A percentile compares a stretch with the other conserved stretches of the same genome.
Conservation (phyloP, 1,284 basidiomycete species). For the Trametes versicolor region DNA sequence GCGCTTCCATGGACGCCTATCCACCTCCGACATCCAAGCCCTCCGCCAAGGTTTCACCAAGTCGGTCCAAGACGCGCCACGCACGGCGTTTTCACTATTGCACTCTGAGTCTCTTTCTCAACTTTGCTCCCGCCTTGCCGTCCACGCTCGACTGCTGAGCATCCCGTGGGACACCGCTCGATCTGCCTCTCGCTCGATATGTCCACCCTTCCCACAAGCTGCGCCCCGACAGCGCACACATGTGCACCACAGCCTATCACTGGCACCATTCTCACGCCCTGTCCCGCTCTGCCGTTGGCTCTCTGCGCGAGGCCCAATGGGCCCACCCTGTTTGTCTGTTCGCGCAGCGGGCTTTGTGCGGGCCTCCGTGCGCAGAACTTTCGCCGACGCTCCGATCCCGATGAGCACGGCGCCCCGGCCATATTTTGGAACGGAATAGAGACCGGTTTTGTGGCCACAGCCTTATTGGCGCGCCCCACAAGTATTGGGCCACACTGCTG, state of each 20-base stretch:
- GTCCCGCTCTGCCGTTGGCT: slow-evolving; percentile 4
- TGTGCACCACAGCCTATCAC: slow-evolving; percentile 15
- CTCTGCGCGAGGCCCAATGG: slow-evolving; percentile 2
- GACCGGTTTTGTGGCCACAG: slow-evolving; percentile 3
- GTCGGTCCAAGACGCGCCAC: not conserved
- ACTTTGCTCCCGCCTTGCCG: slow-evolving; percentile 9
- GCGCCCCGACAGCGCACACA: slow-evolving; percentile 5
- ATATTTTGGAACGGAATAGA: not conserved
- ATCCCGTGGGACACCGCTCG: slow-evolving; percentile 18
- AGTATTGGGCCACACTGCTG: not conserved
- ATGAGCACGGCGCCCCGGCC: not conserved
- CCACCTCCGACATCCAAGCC: slow-evolving; percentile 9
- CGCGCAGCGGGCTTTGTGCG: slow-evolving; percentile 15
- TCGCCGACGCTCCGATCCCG: slow-evolving; percentile 5
- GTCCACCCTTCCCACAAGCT: slow-evolving; percentile 19
- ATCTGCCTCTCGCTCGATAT: slow-evolving; percentile 23
- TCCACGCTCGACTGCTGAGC: slow-evolving; percentile 13
- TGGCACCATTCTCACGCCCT: slow-evolving; percentile 10
- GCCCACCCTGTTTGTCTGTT: not conserved
- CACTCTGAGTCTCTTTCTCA: slow-evolving; percentile 10
- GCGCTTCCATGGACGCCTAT: not conserved
- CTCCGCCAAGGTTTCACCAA: slow-evolving; percentile 21
- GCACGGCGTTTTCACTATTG: not conserved
- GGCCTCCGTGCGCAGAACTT: not conserved
- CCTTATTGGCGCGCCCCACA: not conserved